phyloP scores from a whole-genome alignment of 805 yeast species.

The Yarrowia sp. region DNA sequence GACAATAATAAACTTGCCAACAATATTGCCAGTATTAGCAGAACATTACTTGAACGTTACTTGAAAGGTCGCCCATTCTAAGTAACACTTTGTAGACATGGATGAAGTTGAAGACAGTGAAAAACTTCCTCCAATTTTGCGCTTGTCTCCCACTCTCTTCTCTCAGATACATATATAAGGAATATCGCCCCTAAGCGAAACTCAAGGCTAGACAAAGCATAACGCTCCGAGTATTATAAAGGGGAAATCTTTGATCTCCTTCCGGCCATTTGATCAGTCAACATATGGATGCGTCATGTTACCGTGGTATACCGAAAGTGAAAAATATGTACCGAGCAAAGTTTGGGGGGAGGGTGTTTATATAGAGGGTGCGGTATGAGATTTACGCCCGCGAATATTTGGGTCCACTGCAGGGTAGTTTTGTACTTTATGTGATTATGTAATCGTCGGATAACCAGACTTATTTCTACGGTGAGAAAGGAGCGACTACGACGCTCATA shows the following conservation, averaged over 20 bases:
- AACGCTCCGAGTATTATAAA: conserved; percentile 23
- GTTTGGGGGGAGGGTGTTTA: background rate
- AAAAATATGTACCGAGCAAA: conserved; percentile 16
- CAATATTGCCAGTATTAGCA: no score
- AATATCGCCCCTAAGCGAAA: conserved; percentile 27
- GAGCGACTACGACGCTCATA: no score
- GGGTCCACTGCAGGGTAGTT: conserved; percentile 3
- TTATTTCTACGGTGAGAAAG: no score
- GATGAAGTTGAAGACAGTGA: background rate
- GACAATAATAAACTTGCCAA: no score
- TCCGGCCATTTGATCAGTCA: conserved; percentile 23
- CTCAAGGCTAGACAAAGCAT: conserved; percentile 22
- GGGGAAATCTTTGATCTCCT: conserved; percentile 23
- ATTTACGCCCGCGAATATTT: background rate
- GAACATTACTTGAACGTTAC: no score
- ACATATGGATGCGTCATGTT: conserved; percentile 23
- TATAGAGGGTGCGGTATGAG: background rate
- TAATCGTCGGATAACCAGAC: background rate
- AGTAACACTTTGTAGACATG: background rate
- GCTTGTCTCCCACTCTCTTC: background rate
- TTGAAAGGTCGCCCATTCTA: no score
- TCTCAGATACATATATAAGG: conserved; percentile 3
- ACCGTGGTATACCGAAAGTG: conserved; percentile 24
- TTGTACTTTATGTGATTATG: background rate
- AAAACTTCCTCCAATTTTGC: background rate